Percentiles rank a stretch among this genome's conserved stretches.
Conservation (phyloP, 257 asterid genomes). For the Gentiana macrophylla region DNA sequence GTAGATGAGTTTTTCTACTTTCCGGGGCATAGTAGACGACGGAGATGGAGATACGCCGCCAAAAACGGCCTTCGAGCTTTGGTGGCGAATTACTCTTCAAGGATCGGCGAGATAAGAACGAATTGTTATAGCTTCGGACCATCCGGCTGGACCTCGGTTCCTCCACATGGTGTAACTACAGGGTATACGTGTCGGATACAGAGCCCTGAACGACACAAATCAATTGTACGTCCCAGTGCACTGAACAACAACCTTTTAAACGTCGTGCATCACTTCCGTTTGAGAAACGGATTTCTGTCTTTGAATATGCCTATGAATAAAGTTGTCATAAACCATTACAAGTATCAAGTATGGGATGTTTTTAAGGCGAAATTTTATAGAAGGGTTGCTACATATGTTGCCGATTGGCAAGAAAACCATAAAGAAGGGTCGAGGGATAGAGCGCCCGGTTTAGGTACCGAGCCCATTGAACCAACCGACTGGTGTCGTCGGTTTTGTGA, state of each 20-base stretch:
- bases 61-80: conserved; percentile 41
- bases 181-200: conserved; percentile 91
- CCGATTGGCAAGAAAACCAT: conserved; percentile 80
- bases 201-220: conserved; percentile 95
- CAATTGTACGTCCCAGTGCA: conserved; percentile 68
- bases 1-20: conserved; percentile 92
- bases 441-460: conserved; percentile 97
- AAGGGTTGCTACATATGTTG: conserved; percentile 90
- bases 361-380: conserved; percentile 74
- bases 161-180: conserved; percentile 61
- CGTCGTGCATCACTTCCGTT: conserved; percentile 81
- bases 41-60: conserved; percentile 35
- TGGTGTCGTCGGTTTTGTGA: conserved; percentile 82
- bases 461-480: conserved; percentile 87
- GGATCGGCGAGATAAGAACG: conserved; percentile 69
- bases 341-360: conserved; percentile 92
- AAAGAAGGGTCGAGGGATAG: conserved; percentile 95
- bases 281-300: conserved; percentile 49
- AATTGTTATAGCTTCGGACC: conserved; percentile 94
- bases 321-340: conserved; percentile 65
- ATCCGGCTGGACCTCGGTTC: conserved; percentile 56
- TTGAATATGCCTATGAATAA: conserved; percentile 49
- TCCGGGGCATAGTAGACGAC: conserved; percentile 31
- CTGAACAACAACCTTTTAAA: conserved; percentile 57
- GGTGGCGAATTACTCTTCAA: conserved; percentile 45